Conservation (phyloP, 2,329 filamentous ascomycete species). For the Cytospora schulzeri region DNA sequence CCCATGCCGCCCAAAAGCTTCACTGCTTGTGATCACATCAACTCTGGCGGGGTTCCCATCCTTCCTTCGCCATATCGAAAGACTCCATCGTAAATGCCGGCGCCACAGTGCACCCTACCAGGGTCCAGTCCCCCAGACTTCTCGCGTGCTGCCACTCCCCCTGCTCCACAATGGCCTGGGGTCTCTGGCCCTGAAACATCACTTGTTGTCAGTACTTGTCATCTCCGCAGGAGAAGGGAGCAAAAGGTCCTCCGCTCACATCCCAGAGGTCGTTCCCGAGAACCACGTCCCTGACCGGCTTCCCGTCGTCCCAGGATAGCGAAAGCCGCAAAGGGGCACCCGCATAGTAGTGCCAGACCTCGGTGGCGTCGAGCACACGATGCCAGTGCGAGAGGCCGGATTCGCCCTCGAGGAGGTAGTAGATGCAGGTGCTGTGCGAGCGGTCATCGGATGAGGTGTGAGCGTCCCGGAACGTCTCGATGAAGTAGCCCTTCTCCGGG, state of each 20-base stretch:
- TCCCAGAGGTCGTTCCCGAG: no score
- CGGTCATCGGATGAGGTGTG: conserved; percentile 35
- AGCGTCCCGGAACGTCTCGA: conserved; percentile 49
- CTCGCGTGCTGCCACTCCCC: conserved; percentile 50
- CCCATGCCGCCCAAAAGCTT: neutral
- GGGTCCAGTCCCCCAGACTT: conserved; percentile 50
- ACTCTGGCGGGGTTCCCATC: conserved; percentile 36
- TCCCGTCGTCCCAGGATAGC: conserved; percentile 47
- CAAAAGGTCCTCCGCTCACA: no score
- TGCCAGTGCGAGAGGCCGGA: conserved; percentile 59
- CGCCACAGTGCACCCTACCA: conserved; percentile 42
- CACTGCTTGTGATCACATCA: conserved; percentile 17
- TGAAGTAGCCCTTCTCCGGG: conserved; percentile 52
- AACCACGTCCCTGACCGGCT: no score
- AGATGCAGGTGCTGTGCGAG: conserved; percentile 52
- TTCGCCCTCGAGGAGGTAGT: conserved; percentile 53
- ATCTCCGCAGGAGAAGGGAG: no score
- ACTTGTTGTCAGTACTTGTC: no score
- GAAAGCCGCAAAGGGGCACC: conserved; percentile 52
- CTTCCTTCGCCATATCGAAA: conserved; percentile 37
- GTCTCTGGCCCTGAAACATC: conserved; percentile 45
- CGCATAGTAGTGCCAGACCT: conserved; percentile 58
- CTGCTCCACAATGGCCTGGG: conserved; percentile 46
- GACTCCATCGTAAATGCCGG: conserved; percentile 35
- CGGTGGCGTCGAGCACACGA: conserved; percentile 50